Evolutionary conservation across 1,139 yeast genomes (phyloP).

Genomic region (Tardiomyces blankii): DNA sequence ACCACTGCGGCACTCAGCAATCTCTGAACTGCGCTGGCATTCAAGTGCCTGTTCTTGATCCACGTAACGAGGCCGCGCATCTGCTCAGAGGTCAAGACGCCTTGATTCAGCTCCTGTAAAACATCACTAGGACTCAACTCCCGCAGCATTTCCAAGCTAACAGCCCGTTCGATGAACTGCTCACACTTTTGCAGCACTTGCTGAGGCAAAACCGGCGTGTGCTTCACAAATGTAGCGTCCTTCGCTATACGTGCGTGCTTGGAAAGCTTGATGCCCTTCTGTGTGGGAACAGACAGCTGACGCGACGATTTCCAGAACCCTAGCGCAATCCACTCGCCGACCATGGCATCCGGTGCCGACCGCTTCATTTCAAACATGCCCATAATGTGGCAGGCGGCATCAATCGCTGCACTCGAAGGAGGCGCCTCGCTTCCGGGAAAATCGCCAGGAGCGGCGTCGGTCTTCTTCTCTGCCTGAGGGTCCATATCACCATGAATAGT

Average conservation of each 20-base stretch:
- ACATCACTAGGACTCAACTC: slow-evolving; percentile 6
- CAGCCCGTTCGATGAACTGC: slow-evolving; percentile 13
- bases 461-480: slow-evolving; percentile 5
- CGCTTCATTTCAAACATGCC: slow-evolving; percentile 19
- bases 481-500: slow-evolving; percentile 1
- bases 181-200: slow-evolving; percentile 13
- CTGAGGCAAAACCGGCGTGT: slow-evolving; percentile 22
- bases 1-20: slow-evolving; percentile 10
- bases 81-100: slow-evolving; percentile 1
- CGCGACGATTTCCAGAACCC: slow-evolving; percentile 27
- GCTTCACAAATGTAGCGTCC: slow-evolving; percentile 19
- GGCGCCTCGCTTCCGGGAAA: background rate
- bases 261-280: slow-evolving; percentile 24
- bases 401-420: background rate
- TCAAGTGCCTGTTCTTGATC: background rate
- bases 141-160: slow-evolving; percentile 3
- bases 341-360: slow-evolving; percentile 27
- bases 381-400: slow-evolving; percentile 18
- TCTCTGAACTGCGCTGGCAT: slow-evolving; percentile 5
- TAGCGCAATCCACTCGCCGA: slow-evolving; percentile 24
- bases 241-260: slow-evolving; percentile 22
- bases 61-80: slow-evolving; percentile 3
- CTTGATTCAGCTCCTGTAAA: slow-evolving; percentile 6
- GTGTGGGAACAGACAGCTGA: slow-evolving; percentile 22
- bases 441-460: slow-evolving; percentile 7